A percentile compares a stretch with the other conserved stretches of the same genome.
phyloP scores from a whole-genome alignment of 345 rosid species.

The Arabidopsis suecica region DNA sequence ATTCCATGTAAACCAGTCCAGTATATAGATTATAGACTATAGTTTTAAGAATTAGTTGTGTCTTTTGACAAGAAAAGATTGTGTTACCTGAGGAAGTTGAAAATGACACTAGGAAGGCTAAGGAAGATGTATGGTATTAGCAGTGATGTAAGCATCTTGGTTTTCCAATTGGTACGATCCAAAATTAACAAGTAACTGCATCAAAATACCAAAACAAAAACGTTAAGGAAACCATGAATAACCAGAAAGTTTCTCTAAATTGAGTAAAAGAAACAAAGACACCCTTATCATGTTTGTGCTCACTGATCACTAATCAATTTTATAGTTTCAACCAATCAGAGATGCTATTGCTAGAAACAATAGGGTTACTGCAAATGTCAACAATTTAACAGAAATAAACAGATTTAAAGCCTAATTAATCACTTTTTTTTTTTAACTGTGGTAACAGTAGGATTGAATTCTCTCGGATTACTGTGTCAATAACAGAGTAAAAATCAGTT shows the following conservation, averaged over 20 bases:
- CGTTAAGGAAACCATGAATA: not conserved
- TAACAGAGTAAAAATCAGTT: not conserved
- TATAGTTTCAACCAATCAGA: not conserved
- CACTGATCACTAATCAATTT: not conserved
- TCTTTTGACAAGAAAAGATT: not conserved
- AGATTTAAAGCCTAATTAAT: not conserved
- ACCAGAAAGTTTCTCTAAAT: not conserved
- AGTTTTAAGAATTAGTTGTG: not conserved
- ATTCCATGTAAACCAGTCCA: not conserved
- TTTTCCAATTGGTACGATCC: slow-evolving; percentile 95
- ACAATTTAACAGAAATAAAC: not conserved
- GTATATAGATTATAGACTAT: not conserved
- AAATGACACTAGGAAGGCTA: slow-evolving; percentile 68
- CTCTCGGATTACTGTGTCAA: not conserved
- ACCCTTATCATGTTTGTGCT: not conserved
- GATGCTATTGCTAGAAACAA: not conserved
- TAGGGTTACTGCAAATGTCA: not conserved
- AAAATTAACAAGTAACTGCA: slow-evolving; percentile 82
- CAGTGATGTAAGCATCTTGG: slow-evolving; percentile 88
- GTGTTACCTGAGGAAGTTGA: slow-evolving; percentile 70
- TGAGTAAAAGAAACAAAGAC: not conserved
- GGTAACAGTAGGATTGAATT: not conserved
- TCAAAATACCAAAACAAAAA: not conserved
- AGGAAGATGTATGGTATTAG: slow-evolving; percentile 91
- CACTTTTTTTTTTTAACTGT: not conserved